Evolutionary conservation across 352 stramenopile species (phyloP).

Genomic region (Peronospora tabacina): DNA sequence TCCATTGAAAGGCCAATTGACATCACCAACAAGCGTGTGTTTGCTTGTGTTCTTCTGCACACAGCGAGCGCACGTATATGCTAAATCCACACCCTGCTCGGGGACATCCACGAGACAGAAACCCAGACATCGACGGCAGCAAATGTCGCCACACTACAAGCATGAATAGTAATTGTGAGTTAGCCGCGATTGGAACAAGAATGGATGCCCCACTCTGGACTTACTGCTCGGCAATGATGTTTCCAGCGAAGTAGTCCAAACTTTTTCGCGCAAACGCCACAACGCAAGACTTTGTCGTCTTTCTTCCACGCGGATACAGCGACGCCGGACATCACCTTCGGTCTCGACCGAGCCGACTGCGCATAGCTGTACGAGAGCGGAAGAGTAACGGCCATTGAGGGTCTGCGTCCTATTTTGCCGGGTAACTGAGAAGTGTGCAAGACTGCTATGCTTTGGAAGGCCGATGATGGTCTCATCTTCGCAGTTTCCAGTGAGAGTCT

Average conservation of each 20-base stretch:
- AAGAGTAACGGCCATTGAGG: conserved; percentile 33
- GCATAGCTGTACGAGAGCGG: conserved; percentile 34
- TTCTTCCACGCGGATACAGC: conserved; percentile 46
- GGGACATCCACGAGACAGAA: conserved; percentile 68
- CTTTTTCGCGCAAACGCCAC: conserved; percentile 58
- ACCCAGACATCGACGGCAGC: conserved; percentile 53
- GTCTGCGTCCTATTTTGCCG: conserved; percentile 4
- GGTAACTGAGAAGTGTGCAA: conserved; percentile 21
- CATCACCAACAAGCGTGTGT: conserved; percentile 37
- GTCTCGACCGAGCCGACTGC: conserved; percentile 20
- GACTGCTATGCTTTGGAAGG: neutral
- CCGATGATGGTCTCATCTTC: conserved; percentile 3
- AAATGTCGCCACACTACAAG: conserved; percentile 61
- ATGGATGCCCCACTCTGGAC: conserved; percentile 1
- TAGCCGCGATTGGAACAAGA: neutral
- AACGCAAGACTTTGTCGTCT: conserved; percentile 37
- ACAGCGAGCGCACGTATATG: conserved; percentile 55
- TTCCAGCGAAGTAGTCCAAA: conserved; percentile 57
- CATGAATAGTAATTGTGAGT: conserved; percentile 17
- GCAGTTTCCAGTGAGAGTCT: conserved; percentile 16
- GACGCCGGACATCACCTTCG: conserved; percentile 43
- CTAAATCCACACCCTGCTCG: conserved; percentile 48
- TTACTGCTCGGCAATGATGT: conserved; percentile 64
- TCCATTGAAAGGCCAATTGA: conserved; percentile 39
- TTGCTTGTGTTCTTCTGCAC: conserved; percentile 48